Percentiles rank a stretch among this genome's conserved stretches.
phyloP scores from a whole-genome alignment of 306 rosid species.

The Argentina anserina region DNA sequence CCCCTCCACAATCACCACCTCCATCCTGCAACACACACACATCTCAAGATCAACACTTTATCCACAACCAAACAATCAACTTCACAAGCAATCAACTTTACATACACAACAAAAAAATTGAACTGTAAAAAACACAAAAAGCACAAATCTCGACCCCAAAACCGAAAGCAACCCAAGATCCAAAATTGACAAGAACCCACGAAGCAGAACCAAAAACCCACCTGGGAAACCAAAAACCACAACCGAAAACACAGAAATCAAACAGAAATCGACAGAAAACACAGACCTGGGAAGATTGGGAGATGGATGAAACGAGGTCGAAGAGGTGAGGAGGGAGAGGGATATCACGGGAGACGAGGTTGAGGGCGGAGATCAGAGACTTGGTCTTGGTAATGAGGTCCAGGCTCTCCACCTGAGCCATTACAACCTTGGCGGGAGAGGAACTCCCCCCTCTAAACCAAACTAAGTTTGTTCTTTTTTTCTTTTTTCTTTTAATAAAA shows the following conservation, averaged over 20 bases:
- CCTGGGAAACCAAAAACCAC: conserved; percentile 7
- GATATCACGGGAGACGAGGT: conserved; percentile 84
- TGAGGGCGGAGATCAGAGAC: conserved; percentile 83
- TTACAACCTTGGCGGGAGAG: conserved; percentile 73
- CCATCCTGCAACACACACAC: conserved; percentile 44
- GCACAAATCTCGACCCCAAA: neutral
- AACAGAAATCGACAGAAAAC: conserved; percentile 27
- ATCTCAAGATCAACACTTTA: conserved; percentile 20
- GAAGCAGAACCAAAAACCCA: conserved; percentile 7
- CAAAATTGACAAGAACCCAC: conserved; percentile 6
- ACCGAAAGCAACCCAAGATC: conserved; percentile 17
- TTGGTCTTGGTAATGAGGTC: conserved; percentile 47
- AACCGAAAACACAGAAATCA: neutral
- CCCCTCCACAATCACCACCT: conserved; percentile 29
- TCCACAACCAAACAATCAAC: neutral
- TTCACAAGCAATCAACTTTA: neutral
- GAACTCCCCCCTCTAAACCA: neutral
- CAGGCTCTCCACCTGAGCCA: conserved; percentile 61
- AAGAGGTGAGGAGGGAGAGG: conserved; percentile 80
- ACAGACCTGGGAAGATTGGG: neutral
- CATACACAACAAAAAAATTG: neutral
- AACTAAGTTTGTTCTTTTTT: neutral
- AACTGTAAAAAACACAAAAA: neutral
- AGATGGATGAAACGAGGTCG: conserved; percentile 72
- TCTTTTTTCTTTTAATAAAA: conserved; percentile 22